Evolutionary conservation across 441 rosid species (phyloP), one percentile per base, ranked within the genome.

Genomic region (Euphorbia celastroides): DNA sequence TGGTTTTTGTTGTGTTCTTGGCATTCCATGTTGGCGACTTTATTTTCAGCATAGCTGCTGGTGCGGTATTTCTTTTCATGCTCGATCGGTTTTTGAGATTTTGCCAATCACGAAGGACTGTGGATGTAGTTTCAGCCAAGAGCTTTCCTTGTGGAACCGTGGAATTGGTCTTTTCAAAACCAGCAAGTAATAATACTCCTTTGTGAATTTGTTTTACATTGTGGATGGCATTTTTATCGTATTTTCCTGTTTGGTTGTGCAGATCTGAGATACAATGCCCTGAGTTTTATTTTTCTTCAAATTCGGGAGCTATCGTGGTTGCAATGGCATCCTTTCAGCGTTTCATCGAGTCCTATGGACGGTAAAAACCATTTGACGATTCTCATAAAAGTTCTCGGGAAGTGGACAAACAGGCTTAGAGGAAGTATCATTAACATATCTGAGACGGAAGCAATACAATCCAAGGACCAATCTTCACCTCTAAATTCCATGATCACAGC

Each of bases 211-310:
- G 20, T 27, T 22, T 46, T 70, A 57, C 26, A 2, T 51, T 52
- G n/a, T 10, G 27, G 52, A 30, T 46, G n/a, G 71, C 42, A 71
- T 20, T n/a, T 38, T 2, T 63, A 22, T 74, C 9, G 65, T 30
- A 16, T 30, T 68, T 72, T 36, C 23, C 38, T 12, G 31, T 60
- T 62, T 61, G 6, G 38, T 36, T 31, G 30, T 50, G 66, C 56
- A 92, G 96, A 76, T 82, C 73, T 93, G 76, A 67, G 74, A 20
- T 93, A 93, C 78, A 93, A 88, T 67, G 89, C 98, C 9, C 86
- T 93, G 34, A 88, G 97, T 69, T 90, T 92, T 52, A 65, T 91
- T 51, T 92, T 92, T 81, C 83, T 92, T 66, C 96, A 87, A 86
- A 74, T 87, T 51, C 83, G 86, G 70, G 92, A 86, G 72, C 55